phyloP scores from a whole-genome alignment of 176 grass and related monocot genomes.

The Olyra latifolia region DNA sequence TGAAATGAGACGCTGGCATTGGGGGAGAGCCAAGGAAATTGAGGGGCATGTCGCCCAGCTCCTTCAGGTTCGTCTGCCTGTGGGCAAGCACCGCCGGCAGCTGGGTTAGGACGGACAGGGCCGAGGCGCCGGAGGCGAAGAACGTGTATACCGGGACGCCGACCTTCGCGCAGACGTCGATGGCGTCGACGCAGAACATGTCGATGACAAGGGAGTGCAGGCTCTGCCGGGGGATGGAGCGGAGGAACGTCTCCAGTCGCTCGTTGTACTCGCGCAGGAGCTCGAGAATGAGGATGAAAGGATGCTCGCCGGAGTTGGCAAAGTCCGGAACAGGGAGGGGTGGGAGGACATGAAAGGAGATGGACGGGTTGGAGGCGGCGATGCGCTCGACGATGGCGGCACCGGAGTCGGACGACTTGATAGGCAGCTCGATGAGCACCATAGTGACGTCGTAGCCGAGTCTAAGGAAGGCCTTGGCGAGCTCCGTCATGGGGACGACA shows the following conservation, averaged over 20 bases:
- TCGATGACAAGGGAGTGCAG: constrained; percentile 34
- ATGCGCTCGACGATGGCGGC: neutral
- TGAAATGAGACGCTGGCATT: constrained; percentile 20
- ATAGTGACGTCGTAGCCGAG: constrained; percentile 22
- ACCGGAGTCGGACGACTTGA: neutral
- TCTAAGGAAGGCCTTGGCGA: neutral
- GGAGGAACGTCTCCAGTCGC: constrained; percentile 28
- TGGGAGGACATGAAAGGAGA: neutral
- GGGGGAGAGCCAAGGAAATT: neutral
- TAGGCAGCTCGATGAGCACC: constrained; percentile 10
- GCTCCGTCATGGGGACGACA: neutral
- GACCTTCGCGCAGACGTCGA: neutral
- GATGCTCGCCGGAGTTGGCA: neutral
- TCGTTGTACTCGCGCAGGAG: neutral
- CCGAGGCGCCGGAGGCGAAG: no score
- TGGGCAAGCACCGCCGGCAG: neutral
- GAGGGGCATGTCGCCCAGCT: constrained; percentile 18
- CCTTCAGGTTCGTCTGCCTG: neutral
- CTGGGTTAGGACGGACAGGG: no score
- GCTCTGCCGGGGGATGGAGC: constrained; percentile 12
- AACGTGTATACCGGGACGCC: no score
- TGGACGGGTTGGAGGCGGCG: neutral
- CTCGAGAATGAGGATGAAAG: neutral
- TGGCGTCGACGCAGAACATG: constrained; percentile 28
- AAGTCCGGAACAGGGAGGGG: neutral